Evolutionary conservation across 1,139 yeast species (phyloP).

Genomic region (Blastobotrys persicus): DNA sequence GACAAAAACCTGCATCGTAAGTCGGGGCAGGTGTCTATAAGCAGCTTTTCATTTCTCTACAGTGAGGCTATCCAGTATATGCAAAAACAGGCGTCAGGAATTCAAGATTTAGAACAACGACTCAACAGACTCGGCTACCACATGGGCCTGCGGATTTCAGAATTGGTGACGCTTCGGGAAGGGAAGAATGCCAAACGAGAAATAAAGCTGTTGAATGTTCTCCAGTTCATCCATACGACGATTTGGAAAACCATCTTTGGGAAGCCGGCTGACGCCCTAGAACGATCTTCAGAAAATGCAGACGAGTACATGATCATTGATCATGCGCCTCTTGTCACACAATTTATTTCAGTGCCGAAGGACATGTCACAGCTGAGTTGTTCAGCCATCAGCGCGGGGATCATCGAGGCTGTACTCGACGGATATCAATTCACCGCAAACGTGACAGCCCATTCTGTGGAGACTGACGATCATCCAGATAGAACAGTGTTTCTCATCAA

Average conservation of each 20-base stretch:
- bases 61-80: slow-evolving; percentile 70
- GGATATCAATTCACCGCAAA: slow-evolving; percentile 74
- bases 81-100: slow-evolving; percentile 62
- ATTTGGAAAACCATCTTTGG: slow-evolving; percentile 86
- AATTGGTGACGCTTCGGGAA: slow-evolving; percentile 56
- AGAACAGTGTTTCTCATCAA: slow-evolving; percentile 83
- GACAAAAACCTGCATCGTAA: slow-evolving; percentile 67
- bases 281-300: slow-evolving; percentile 75
- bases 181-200: slow-evolving; percentile 76
- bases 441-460: slow-evolving; percentile 87
- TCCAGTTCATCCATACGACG: slow-evolving; percentile 79
- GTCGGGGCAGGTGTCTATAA: slow-evolving; percentile 61
- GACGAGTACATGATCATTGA: slow-evolving; percentile 85
- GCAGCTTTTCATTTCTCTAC: slow-evolving; percentile 68
- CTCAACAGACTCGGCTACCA: slow-evolving; percentile 75
- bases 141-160: slow-evolving; percentile 60
- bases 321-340: slow-evolving; percentile 70
- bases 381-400: slow-evolving; percentile 86
- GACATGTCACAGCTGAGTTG: slow-evolving; percentile 79
- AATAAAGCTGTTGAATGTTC: slow-evolving; percentile 65
- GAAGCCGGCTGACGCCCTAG: slow-evolving; percentile 79
- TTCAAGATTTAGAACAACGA: slow-evolving; percentile 72
- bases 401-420: slow-evolving; percentile 85
- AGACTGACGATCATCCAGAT: slow-evolving; percentile 58
- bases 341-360: slow-evolving; percentile 74